These are phyloP conservation scores for Zymoseptoria pseudotritici DNA, from an alignment of 2,329 filamentous ascomycete genomes.

Conservation along the genomic window DNA sequence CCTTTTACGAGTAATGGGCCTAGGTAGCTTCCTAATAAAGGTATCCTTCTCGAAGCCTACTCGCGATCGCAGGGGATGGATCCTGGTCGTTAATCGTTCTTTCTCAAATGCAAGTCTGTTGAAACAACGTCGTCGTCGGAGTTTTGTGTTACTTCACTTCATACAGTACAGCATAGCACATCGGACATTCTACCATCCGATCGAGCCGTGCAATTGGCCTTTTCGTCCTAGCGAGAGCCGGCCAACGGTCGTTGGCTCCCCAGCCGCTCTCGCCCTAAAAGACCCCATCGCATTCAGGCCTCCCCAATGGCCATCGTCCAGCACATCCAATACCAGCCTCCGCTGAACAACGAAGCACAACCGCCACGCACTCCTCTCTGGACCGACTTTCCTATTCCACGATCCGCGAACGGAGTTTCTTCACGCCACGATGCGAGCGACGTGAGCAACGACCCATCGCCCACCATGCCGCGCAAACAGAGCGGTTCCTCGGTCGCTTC, in stretches of 20 bases:
- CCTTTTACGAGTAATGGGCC: background rate
- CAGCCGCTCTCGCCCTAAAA: background rate
- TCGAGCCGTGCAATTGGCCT: background rate
- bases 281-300: background rate
- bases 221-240: background rate
- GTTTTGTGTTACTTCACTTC: background rate
- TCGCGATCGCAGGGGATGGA: background rate
- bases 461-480: conserved; percentile 14
- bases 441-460: conserved; percentile 3
- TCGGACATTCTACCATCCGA: background rate
- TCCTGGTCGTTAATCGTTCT: background rate
- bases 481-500: conserved; percentile 11
- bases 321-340: background rate
- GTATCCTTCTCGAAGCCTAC: background rate
- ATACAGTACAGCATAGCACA: background rate
- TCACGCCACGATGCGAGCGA: conserved; percentile 6
- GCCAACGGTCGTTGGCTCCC: background rate
- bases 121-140: background rate
- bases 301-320: conserved; percentile 1
- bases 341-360: background rate
- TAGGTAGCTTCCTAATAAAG: background rate
- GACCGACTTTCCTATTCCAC: conserved; percentile 8
- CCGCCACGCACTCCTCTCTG: conserved; percentile 3
- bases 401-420: conserved; percentile 1
- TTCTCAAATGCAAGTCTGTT: background rate